These are phyloP conservation scores for Beauveria sp. DNA, from an alignment of 2,329 filamentous ascomycete species.

Conservation along the genomic window DNA sequence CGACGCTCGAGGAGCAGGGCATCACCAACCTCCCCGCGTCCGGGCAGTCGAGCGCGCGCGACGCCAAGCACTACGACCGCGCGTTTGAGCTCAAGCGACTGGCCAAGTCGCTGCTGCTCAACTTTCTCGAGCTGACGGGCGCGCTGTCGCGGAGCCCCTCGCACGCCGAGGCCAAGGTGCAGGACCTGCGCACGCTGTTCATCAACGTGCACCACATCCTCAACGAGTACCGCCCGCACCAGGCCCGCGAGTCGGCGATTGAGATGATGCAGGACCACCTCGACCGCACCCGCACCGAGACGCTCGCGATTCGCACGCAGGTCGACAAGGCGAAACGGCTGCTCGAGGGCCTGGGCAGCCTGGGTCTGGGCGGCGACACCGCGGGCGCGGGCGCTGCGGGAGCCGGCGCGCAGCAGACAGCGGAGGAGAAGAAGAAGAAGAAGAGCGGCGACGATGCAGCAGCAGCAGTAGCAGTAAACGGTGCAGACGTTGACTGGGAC, in stretches of 20 bases:
- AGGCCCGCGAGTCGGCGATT: conserved; percentile 82
- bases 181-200: conserved; percentile 72
- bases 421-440: conserved; percentile 8
- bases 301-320: conserved; percentile 57
- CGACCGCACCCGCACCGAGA: conserved; percentile 64
- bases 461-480: conserved; percentile 2
- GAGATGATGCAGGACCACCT: conserved; percentile 81
- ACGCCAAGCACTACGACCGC: conserved; percentile 52
- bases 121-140: conserved; percentile 79
- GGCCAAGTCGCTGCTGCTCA: conserved; percentile 76
- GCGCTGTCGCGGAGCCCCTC: conserved; percentile 20
- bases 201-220: conserved; percentile 90
- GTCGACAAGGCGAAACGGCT: conserved; percentile 67
- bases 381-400: conserved; percentile 10
- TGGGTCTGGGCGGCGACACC: conserved; percentile 26
- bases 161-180: conserved; percentile 61
- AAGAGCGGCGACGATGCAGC: not conserved
- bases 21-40: conserved; percentile 56
- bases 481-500: conserved; percentile 14
- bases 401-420: not conserved
- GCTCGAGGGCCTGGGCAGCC: conserved; percentile 58
- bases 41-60: conserved; percentile 33
- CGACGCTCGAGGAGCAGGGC: conserved; percentile 60
- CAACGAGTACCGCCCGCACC: conserved; percentile 90
- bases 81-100: conserved; percentile 66